phyloP scores from a whole-genome alignment of 805 yeast genomes.

The Suhomyces kilbournensis region DNA sequence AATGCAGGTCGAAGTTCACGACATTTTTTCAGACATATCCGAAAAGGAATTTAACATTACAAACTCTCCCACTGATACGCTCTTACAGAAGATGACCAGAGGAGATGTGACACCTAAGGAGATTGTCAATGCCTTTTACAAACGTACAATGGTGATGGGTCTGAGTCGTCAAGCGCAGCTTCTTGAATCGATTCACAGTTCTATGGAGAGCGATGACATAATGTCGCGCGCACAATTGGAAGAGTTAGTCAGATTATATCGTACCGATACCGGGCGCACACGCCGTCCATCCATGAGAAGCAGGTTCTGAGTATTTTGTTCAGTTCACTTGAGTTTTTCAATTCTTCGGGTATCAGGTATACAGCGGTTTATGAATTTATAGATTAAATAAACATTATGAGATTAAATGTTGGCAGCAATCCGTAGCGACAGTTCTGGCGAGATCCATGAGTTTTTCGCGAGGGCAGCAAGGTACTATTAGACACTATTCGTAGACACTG shows the following conservation, averaged over 20 bases:
- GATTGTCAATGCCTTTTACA: slow-evolving; percentile 59
- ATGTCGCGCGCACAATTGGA: not conserved
- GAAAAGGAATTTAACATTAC: slow-evolving; percentile 41
- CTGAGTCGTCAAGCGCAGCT: not conserved
- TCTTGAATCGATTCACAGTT: not conserved
- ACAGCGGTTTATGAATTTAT: not conserved
- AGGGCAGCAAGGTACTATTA: too few species aligned
- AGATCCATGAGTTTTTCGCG: too few species aligned
- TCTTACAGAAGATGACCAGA: slow-evolving; percentile 40
- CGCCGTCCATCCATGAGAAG: not conserved
- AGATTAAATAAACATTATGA: not conserved
- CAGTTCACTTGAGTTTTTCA: not conserved
- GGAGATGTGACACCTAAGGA: slow-evolving; percentile 48
- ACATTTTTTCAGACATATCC: not conserved
- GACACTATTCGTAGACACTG: too few species aligned
- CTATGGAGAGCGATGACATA: not conserved
- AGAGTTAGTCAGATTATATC: not conserved
- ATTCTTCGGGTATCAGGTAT: not conserved
- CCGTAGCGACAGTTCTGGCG: too few species aligned
- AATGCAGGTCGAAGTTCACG: not conserved
- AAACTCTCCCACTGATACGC: slow-evolving; percentile 36
- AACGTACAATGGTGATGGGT: slow-evolving; percentile 24
- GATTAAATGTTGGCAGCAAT: not conserved
- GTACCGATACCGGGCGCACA: not conserved
- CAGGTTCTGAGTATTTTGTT: not conserved